These are phyloP conservation scores for Beta vulgaris DNA, from an alignment of 148 eudicot species.

Conservation along the genomic window DNA sequence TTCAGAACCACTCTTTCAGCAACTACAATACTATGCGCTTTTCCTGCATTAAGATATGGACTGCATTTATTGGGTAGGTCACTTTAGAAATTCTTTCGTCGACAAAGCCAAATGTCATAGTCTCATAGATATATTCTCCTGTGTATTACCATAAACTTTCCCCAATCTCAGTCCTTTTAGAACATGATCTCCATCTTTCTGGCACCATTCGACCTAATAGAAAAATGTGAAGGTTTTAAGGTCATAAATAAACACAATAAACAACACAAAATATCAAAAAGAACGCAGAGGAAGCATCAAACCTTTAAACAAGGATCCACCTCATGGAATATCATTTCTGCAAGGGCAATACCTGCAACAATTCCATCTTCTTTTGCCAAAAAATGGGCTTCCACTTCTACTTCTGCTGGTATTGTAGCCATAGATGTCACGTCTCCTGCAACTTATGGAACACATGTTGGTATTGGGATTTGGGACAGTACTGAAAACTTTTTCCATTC, in stretches of 20 bases:
- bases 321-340: slow-evolving; percentile 82
- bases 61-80: background rate
- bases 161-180: slow-evolving; percentile 78
- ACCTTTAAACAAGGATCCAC: slow-evolving; percentile 92
- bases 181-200: slow-evolving; percentile 77
- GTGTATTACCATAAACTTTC: slow-evolving; percentile 77
- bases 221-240: slow-evolving; percentile 12
- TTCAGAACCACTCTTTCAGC: slow-evolving; percentile 93
- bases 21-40: slow-evolving; percentile 76
- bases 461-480: background rate
- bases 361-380: slow-evolving; percentile 90
- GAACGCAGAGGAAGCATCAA: slow-evolving; percentile 2
- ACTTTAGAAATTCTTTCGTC: background rate
- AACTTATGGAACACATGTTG: slow-evolving; percentile 11
- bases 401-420: slow-evolving; percentile 79
- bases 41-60: slow-evolving; percentile 48
- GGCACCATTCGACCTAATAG: slow-evolving; percentile 83
- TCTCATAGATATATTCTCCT: background rate
- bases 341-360: slow-evolving; percentile 80
- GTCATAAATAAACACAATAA: slow-evolving; percentile 19
- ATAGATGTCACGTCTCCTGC: slow-evolving; percentile 87
- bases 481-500: slow-evolving; percentile 1
- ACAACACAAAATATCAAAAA: background rate
- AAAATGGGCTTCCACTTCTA: slow-evolving; percentile 92
- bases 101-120: background rate